Evolutionary conservation across 192 early-diverging fungal genomes (phyloP), one percentile per base, ranked within the genome.

Genomic region (Rhizoclosmatium globosum): DNA sequence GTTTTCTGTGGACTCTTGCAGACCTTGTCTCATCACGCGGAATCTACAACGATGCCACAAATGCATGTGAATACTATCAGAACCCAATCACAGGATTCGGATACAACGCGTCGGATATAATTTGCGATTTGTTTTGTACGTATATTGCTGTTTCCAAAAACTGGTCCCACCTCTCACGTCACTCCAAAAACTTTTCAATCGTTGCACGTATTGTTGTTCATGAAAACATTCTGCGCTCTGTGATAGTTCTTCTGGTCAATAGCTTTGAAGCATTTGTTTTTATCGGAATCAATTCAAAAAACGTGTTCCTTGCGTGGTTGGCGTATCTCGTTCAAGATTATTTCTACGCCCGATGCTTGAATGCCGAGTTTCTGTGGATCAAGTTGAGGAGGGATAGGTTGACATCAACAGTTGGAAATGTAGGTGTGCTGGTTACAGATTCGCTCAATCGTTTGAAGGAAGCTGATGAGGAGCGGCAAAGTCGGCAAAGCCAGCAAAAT

Each of bases 281-380:
- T 53, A 7, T 53, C 9, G 6, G 50, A 13, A 7, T 53, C 9
- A 17, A 17, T 7, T 17, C 50, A 13, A 13, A 7, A 17, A 17
- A 53, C 17, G 9, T 17, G 50, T 53, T 53, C 17, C 50, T 53
- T 53, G 50, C 50, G 0, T 53, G 50, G 61, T 9, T 64, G 61
- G 9, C 61, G 23, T 64, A 64, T 39, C 23, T 64, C 15, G 9
- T 64, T 64, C 61, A 64, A 23, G 21, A 64, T 23, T 64, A 64
- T 39, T 7, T 64, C 6, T 23, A 64, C 61, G 23, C 61, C 23
- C 9, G 61, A n/a, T 64, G 61, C 21, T 9, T 64, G 21, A 64
- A 64, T 64, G 61, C 61, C 39, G 61, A 64, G 50, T 53, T 53
- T 7, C 1, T 53, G 50, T 31, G 31, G 31, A 31, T 31, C 31